These are phyloP conservation scores for Phytophthora fragariaefolia DNA, from an alignment of 352 stramenopile species.

Conservation along the genomic window DNA sequence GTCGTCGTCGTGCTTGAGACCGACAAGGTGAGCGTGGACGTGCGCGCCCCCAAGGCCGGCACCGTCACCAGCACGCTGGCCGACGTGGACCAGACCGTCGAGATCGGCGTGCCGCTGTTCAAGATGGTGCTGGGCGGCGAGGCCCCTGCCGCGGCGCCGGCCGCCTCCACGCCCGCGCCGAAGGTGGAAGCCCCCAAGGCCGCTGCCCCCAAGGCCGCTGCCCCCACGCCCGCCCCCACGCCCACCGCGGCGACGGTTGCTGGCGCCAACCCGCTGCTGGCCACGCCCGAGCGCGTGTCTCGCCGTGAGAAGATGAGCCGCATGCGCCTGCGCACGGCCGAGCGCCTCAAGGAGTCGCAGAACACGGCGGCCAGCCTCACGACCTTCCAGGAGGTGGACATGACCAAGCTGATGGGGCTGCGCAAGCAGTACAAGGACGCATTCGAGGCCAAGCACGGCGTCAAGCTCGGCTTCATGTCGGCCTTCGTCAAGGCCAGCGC, in stretches of 20 bases:
- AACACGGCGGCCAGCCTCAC: constrained; percentile 98
- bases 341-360: constrained; percentile 98
- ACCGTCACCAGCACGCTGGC: constrained; percentile 92
- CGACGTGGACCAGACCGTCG: constrained; percentile 95
- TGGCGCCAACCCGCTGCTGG: constrained; percentile 56
- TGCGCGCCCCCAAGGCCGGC: constrained; percentile 88
- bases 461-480: constrained; percentile 99
- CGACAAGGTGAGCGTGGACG: constrained; percentile 94
- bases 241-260: constrained; percentile 20
- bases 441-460: constrained; percentile 98
- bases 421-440: constrained; percentile 95
- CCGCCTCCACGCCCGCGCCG: constrained; percentile 26
- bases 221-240: constrained; percentile 26
- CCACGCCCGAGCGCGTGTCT: constrained; percentile 53
- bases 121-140: constrained; percentile 83
- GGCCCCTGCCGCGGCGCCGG: constrained; percentile 18
- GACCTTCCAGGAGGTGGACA: constrained; percentile 99
- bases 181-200: no score
- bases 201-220: constrained; percentile 28
- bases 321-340: constrained; percentile 97
- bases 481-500: constrained; percentile 98
- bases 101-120: constrained; percentile 94
- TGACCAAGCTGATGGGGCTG: constrained; percentile 96
- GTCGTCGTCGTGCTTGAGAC: constrained; percentile 97
- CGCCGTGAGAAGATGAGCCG: constrained; percentile 98